Percentiles rank a stretch among this genome's conserved stretches.
phyloP scores from a whole-genome alignment of 441 rosid species.

The Aleurites moluccanus region DNA sequence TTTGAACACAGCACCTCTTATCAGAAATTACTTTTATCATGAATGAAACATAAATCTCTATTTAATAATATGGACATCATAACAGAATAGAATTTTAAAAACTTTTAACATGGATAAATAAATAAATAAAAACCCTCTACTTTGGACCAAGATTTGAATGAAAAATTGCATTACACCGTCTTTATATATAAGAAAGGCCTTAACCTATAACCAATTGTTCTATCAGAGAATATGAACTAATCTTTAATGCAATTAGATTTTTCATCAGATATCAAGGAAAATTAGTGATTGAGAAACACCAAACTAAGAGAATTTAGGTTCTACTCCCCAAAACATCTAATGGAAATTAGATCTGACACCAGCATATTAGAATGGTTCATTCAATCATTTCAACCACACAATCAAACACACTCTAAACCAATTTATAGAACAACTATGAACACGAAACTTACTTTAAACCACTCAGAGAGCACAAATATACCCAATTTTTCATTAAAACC shows the following conservation, averaged over 20 bases:
- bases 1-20: background rate
- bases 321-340: background rate
- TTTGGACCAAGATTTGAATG: background rate
- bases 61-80: background rate
- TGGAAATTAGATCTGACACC: background rate
- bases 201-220: background rate
- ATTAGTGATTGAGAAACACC: background rate
- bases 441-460: constrained; percentile 9
- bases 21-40: background rate
- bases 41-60: background rate
- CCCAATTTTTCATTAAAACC: constrained; percentile 1
- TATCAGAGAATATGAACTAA: background rate
- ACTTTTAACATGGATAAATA: background rate
- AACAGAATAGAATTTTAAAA: background rate
- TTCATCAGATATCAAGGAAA: background rate
- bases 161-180: background rate
- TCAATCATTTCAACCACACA: background rate
- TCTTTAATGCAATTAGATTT: background rate
- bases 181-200: background rate
- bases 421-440: background rate
- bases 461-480: background rate
- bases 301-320: constrained; percentile 6
- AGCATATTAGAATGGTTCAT: constrained; percentile 7
- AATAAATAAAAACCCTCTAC: background rate
- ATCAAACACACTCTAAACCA: background rate